Evolutionary conservation across 805 yeast species (phyloP).

Genomic region (Pichia cephalocereana): DNA sequence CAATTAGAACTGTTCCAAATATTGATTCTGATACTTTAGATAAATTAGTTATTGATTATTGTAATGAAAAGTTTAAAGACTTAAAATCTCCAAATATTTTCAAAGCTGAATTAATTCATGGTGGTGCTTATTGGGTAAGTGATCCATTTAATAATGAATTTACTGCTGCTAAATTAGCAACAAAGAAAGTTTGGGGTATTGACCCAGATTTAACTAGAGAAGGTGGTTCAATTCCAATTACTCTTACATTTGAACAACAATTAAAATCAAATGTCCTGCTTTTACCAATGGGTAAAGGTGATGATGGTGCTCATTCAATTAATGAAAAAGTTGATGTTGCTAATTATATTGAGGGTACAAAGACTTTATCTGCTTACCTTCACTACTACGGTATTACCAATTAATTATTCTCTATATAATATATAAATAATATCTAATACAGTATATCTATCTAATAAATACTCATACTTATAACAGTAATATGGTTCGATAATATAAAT

Average conservation of each 20-base stretch:
- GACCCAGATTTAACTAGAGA: conserved; percentile 97
- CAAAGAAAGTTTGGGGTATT: conserved; percentile 87
- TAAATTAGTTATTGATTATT: conserved; percentile 63
- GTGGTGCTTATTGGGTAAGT: conserved; percentile 93
- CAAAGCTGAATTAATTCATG: conserved; percentile 74
- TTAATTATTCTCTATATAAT: neutral
- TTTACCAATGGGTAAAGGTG: conserved; percentile 98
- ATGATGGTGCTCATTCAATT: conserved; percentile 98
- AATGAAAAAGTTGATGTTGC: conserved; percentile 87
- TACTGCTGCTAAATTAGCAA: conserved; percentile 91
- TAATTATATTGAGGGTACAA: conserved; percentile 89
- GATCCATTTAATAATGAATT: conserved; percentile 90
- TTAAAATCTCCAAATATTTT: conserved; percentile 71
- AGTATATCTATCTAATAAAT: too few relatives aligned
- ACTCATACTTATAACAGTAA: too few relatives aligned
- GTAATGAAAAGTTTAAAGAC: conserved; percentile 53
- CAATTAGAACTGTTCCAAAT: conserved; percentile 95
- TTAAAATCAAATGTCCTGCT: conserved; percentile 78
- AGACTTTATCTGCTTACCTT: conserved; percentile 86
- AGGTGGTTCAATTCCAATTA: conserved; percentile 98
- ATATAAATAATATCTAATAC: too few relatives aligned
- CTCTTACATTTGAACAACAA: conserved; percentile 84
- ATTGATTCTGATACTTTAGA: conserved; percentile 76
- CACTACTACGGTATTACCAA: conserved; percentile 55
- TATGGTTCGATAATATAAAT: too few relatives aligned